Conservation (phyloP, 345 rosid species). For the Pugionium dolabratum region DNA sequence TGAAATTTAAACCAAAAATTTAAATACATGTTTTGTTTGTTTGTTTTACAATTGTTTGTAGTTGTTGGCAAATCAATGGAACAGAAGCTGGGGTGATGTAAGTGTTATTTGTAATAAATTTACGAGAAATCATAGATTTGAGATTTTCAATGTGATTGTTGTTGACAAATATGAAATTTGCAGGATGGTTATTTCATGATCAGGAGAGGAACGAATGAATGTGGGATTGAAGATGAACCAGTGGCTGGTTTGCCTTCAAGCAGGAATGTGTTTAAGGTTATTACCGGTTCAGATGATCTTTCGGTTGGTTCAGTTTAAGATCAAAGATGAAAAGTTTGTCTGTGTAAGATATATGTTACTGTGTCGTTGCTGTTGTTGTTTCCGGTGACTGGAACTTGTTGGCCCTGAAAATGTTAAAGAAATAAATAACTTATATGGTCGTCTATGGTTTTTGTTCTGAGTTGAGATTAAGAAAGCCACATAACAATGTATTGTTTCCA, state of each 20-base stretch:
- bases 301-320: slow-evolving; percentile 48
- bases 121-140: not conserved
- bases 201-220: slow-evolving; percentile 83
- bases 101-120: slow-evolving; percentile 31
- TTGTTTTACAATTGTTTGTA: slow-evolving; percentile 38
- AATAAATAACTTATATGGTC: not conserved
- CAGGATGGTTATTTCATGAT: slow-evolving; percentile 97
- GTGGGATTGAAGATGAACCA: slow-evolving; percentile 78
- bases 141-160: not conserved
- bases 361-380: slow-evolving; percentile 10
- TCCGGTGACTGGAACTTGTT: slow-evolving; percentile 17
- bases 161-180: slow-evolving; percentile 23
- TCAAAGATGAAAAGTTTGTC: slow-evolving; percentile 11
- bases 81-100: slow-evolving; percentile 92
- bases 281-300: slow-evolving; percentile 37
- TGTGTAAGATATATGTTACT: slow-evolving; percentile 25
- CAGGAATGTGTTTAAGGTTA: slow-evolving; percentile 64
- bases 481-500: no score
- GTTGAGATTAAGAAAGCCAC: no score
- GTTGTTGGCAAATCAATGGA: slow-evolving; percentile 98
- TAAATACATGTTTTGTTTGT: not conserved
- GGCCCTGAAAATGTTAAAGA: slow-evolving; percentile 22
- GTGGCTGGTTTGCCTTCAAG: slow-evolving; percentile 80
- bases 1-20: not conserved
- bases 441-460: no score